These are phyloP conservation scores for Passalora sequoiae DNA, from an alignment of 2,329 filamentous ascomycete species.

Conservation along the genomic window DNA sequence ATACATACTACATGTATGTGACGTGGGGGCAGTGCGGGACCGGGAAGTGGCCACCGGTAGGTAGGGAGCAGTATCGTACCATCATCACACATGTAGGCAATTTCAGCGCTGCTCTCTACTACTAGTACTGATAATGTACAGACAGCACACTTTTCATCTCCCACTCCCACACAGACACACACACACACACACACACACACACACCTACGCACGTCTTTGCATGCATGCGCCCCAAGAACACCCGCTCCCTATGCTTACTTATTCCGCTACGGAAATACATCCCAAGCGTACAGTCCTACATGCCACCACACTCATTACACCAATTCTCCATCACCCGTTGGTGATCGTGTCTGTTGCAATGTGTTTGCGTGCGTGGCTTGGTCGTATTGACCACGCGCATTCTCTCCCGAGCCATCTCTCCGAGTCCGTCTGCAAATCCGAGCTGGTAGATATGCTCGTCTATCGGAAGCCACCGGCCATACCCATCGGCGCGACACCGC, in stretches of 20 bases:
- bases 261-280: background rate
- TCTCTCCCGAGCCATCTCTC: background rate
- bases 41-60: too few species aligned
- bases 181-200: too few species aligned
- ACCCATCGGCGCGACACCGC: slow-evolving; percentile 28
- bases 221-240: background rate
- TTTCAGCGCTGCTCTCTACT: too few species aligned
- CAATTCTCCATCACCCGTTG: background rate
- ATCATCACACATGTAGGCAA: too few species aligned
- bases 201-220: background rate
- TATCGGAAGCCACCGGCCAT: slow-evolving; percentile 1
- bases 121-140: too few species aligned
- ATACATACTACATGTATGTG: too few species aligned
- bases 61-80: too few species aligned
- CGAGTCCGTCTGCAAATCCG: background rate
- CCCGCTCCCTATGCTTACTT: background rate
- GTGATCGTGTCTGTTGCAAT: background rate
- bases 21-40: too few species aligned
- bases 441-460: background rate
- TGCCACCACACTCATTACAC: background rate
- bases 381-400: background rate
- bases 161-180: too few species aligned
- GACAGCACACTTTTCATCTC: too few species aligned
- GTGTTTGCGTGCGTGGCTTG: background rate
- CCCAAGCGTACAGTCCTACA: background rate